Percentiles rank a stretch among this genome's conserved stretches.
Evolutionary conservation across 306 rosid genomes (phyloP).

Genomic region (Dalbergia cultrata): DNA sequence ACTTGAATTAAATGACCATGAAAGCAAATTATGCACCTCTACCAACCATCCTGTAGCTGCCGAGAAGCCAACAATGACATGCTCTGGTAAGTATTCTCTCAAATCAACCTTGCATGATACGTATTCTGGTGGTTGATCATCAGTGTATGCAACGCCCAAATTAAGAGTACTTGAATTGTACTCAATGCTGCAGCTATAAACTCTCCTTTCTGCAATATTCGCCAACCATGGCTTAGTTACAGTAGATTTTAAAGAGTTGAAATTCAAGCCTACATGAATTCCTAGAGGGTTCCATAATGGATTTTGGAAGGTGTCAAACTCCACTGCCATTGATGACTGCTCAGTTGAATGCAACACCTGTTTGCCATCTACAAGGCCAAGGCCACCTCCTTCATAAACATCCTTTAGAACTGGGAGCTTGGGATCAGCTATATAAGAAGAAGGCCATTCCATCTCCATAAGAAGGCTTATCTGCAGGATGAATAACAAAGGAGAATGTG

Average conservation of each 20-base stretch:
- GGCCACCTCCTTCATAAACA: constrained; percentile 43
- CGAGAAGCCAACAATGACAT: constrained; percentile 54
- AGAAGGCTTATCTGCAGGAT: neutral
- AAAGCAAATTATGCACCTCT: constrained; percentile 43
- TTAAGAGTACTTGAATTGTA: constrained; percentile 47
- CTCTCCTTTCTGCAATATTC: neutral
- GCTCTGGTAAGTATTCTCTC: constrained; percentile 46
- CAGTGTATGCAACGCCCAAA: constrained; percentile 43
- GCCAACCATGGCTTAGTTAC: constrained; percentile 34
- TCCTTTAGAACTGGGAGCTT: constrained; percentile 31
- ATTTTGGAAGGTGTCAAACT: constrained; percentile 56
- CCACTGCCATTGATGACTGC: constrained; percentile 51
- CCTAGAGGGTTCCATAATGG: constrained; percentile 38
- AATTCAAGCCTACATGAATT: constrained; percentile 55
- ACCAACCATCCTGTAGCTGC: constrained; percentile 49
- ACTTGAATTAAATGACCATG: constrained; percentile 54
- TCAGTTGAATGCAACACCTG: constrained; percentile 31
- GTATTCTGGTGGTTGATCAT: neutral
- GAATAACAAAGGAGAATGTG: constrained; percentile 56
- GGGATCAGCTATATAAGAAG: constrained; percentile 56
- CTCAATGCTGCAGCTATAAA: constrained; percentile 49
- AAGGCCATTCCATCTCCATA: constrained; percentile 66
- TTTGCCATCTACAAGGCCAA: constrained; percentile 51
- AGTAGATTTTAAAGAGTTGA: constrained; percentile 51
- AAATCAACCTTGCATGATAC: constrained; percentile 41